Percentiles rank a stretch among this genome's conserved stretches.
These are phyloP conservation scores for Lentinula aciculospora DNA, from an alignment of 768 basidiomycete genomes.

Conservation along the genomic window DNA sequence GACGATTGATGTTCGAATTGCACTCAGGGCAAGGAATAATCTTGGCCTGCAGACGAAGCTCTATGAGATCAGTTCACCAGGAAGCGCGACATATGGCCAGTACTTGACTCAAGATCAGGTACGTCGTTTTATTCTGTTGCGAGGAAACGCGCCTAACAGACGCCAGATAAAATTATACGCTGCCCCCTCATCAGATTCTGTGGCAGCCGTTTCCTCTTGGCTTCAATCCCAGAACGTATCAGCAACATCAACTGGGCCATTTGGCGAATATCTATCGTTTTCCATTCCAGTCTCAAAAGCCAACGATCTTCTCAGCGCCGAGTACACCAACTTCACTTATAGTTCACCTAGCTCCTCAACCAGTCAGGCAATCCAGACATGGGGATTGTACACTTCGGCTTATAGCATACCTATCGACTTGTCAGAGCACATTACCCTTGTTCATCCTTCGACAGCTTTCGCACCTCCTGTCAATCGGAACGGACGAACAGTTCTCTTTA, in stretches of 20 bases:
- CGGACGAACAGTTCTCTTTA: not conserved
- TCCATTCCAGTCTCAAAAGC: conserved; percentile 25
- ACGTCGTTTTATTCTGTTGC: too few species aligned
- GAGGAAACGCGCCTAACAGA: too few species aligned
- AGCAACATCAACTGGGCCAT: conserved; percentile 26
- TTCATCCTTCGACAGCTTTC: conserved; percentile 20
- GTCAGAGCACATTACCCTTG: conserved; percentile 16
- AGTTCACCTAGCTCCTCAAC: conserved; percentile 14
- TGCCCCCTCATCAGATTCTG: conserved; percentile 10
- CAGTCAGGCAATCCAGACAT: conserved; percentile 16
- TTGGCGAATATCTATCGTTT: conserved; percentile 29
- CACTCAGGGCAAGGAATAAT: conserved; percentile 20
- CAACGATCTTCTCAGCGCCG: conserved; percentile 26
- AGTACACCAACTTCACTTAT: conserved; percentile 30
- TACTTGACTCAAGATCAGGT: conserved; percentile 25
- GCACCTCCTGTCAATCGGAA: not conserved
- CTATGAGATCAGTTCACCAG: conserved; percentile 23
- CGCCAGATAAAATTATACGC: conserved; percentile 13
- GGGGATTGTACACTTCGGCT: not conserved
- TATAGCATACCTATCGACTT: conserved; percentile 20
- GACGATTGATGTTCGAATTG: conserved; percentile 23
- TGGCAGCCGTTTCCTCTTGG: conserved; percentile 37
- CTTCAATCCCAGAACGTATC: conserved; percentile 33
- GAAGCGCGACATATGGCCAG: conserved; percentile 20
- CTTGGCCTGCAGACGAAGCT: conserved; percentile 22